phyloP scores from a whole-genome alignment of 208 protist genomes.

The Naegleria gruberi region DNA sequence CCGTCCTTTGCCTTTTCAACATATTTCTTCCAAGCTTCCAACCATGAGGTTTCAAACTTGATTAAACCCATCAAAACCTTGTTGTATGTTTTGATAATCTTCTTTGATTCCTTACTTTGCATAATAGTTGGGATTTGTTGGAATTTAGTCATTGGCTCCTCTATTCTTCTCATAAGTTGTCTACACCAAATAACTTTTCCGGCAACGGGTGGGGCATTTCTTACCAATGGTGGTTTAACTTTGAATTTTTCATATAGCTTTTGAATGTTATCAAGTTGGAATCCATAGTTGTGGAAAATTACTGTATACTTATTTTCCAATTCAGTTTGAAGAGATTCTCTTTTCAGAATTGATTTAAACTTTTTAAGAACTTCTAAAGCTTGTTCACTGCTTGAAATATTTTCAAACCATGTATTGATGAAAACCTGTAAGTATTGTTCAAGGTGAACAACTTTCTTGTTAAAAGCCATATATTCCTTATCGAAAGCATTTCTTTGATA shows the following conservation, averaged over 20 bases:
- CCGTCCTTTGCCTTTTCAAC: constrained; percentile 80
- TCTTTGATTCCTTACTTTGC: constrained; percentile 87
- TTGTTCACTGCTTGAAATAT: constrained; percentile 84
- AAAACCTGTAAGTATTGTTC: constrained; percentile 86
- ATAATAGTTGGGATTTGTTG: constrained; percentile 82
- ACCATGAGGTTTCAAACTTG: constrained; percentile 90
- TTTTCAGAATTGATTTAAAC: constrained; percentile 81
- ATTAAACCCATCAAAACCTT: constrained; percentile 81
- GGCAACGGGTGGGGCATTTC: constrained; percentile 87
- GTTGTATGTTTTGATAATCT: constrained; percentile 92
- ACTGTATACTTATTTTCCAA: constrained; percentile 87
- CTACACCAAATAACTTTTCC: constrained; percentile 86
- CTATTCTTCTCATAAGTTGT: constrained; percentile 88
- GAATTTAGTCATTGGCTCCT: constrained; percentile 91
- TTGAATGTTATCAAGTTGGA: constrained; percentile 87
- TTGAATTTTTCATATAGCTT: constrained; percentile 90
- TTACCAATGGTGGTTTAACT: constrained; percentile 75
- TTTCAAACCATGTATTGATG: constrained; percentile 88
- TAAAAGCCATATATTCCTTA: constrained; percentile 88
- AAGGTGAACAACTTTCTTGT: constrained; percentile 76
- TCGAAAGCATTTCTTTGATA: constrained; percentile 86
- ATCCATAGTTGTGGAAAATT: constrained; percentile 89
- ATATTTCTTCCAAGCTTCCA: constrained; percentile 84
- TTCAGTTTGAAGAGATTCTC: constrained; percentile 75
- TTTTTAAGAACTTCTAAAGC: constrained; percentile 79